phyloP scores from a whole-genome alignment of 2,329 filamentous ascomycete genomes.

The Diaporthe nobilis region DNA sequence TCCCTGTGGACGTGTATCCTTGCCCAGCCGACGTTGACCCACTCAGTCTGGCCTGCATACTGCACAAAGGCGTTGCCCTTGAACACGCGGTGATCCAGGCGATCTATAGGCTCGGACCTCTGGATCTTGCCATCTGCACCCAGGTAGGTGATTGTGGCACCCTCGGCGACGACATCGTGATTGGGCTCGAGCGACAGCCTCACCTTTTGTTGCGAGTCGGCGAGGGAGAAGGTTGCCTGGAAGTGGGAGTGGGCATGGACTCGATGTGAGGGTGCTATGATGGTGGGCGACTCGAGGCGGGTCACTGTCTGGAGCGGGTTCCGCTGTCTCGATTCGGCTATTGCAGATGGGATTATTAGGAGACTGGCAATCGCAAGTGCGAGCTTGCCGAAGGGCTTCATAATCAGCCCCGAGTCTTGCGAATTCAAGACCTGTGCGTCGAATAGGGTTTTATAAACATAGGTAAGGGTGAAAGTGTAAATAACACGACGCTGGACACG shows the following conservation, averaged over 20 bases:
- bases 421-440: constrained; percentile 7
- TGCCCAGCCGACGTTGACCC: constrained; percentile 89
- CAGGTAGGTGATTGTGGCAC: constrained; percentile 81
- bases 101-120: constrained; percentile 77
- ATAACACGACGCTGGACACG: neutral
- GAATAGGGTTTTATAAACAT: constrained; percentile 10
- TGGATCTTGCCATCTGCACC: constrained; percentile 78
- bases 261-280: constrained; percentile 76
- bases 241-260: constrained; percentile 87
- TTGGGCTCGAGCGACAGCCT: constrained; percentile 90
- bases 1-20: constrained; percentile 84
- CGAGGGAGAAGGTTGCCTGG: constrained; percentile 85
- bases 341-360: constrained; percentile 44
- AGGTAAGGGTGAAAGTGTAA: constrained; percentile 3
- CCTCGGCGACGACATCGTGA: constrained; percentile 86
- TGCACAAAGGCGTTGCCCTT: constrained; percentile 83
- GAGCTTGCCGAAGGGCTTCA: constrained; percentile 38
- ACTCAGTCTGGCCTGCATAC: constrained; percentile 71
- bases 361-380: constrained; percentile 42
- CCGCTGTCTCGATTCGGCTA: constrained; percentile 80
- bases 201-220: constrained; percentile 76
- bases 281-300: constrained; percentile 79
- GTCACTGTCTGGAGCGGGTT: constrained; percentile 84
- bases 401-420: constrained; percentile 31
- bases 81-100: constrained; percentile 84